Evolutionary conservation across 2,329 filamentous ascomycete species (phyloP).

Genomic region (Ascosphaera acerosa): DNA sequence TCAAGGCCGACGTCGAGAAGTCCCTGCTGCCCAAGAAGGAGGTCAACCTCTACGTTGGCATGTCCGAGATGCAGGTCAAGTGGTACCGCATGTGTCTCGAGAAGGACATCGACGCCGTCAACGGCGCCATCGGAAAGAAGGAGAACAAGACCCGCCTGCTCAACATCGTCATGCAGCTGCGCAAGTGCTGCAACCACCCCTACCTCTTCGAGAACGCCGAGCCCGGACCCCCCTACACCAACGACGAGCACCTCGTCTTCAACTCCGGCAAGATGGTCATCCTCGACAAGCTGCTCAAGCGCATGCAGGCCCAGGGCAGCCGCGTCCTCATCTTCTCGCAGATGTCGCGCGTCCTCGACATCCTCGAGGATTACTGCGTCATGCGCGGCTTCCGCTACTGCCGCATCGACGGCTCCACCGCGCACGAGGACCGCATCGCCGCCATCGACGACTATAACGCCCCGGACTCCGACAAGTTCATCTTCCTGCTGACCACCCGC

Average conservation of each 20-base stretch:
- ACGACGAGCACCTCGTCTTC: constrained; percentile 79
- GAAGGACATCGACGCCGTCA: constrained; percentile 95
- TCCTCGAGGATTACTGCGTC: constrained; percentile 90
- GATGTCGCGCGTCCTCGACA: constrained; percentile 96
- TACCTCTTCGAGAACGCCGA: constrained; percentile 93
- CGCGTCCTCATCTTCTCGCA: constrained; percentile 96
- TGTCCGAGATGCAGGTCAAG: constrained; percentile 38
- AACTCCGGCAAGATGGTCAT: constrained; percentile 88
- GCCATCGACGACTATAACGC: constrained; percentile 93
- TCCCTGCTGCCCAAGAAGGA: constrained; percentile 98
- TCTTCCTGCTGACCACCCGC: constrained; percentile 80
- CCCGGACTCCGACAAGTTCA: constrained; percentile 75
- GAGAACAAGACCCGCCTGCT: constrained; percentile 88
- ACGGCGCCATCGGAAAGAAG: constrained; percentile 85
- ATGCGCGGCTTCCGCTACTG: constrained; percentile 95
- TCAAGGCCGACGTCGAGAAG: constrained; percentile 95
- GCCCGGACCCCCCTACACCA: constrained; percentile 90
- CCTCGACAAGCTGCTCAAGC: constrained; percentile 61
- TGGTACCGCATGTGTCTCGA: constrained; percentile 86
- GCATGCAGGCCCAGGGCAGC: constrained; percentile 70
- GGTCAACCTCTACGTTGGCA: constrained; percentile 81
- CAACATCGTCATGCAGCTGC: constrained; percentile 99
- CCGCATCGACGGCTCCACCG: constrained; percentile 84
- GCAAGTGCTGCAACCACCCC: constrained; percentile 96
- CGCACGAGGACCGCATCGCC: constrained; percentile 85